phyloP scores from a whole-genome alignment of 306 rosid species.

The Dryas octopetala region DNA sequence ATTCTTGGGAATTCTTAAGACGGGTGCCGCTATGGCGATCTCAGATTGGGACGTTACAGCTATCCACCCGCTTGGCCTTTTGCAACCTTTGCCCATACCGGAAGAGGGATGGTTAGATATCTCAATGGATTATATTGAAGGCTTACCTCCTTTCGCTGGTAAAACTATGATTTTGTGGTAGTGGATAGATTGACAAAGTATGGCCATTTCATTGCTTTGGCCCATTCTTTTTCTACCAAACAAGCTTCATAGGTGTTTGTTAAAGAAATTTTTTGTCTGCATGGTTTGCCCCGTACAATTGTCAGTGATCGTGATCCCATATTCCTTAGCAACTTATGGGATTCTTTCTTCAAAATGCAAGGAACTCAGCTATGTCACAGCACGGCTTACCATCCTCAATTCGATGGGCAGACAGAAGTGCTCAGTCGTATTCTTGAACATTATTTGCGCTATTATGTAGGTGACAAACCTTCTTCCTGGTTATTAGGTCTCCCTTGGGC shows the following conservation, averaged over 20 bases:
- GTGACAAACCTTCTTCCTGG: no score
- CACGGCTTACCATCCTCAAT: neutral
- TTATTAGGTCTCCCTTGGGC: no score
- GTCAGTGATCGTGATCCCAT: neutral
- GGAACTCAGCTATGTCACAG: neutral
- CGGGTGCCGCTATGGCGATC: no score
- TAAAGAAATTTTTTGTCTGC: neutral
- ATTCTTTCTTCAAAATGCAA: neutral
- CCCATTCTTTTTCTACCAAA: neutral
- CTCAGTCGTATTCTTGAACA: neutral
- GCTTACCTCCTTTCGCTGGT: neutral
- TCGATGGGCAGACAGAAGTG: neutral
- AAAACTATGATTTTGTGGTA: neutral
- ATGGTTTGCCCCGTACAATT: neutral
- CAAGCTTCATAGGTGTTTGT: neutral
- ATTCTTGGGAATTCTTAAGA: no score
- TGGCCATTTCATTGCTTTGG: neutral
- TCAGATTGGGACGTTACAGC: no score
- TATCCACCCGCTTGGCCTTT: neutral
- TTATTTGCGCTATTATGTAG: neutral
- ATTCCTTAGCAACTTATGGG: neutral
- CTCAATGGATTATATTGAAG: neutral
- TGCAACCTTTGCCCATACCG: neutral
- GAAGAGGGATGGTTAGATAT: neutral
- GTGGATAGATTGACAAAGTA: neutral